Conservation (phyloP, 78 protist species). For the Planoprotostelium fungivorum region DNA sequence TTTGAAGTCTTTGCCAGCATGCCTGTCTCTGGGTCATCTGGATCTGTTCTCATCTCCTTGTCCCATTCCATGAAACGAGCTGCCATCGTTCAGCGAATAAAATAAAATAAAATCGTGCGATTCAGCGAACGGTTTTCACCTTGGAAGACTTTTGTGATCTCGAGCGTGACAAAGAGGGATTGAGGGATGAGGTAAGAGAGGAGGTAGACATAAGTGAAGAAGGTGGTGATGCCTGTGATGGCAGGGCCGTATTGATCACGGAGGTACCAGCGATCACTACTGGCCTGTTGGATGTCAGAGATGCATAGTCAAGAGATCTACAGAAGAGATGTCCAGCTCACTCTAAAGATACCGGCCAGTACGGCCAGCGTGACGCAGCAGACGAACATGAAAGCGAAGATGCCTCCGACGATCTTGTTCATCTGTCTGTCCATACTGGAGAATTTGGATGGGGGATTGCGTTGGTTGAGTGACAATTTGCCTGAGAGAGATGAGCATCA, state of each 20-base stretch:
- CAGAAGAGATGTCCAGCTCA: not conserved
- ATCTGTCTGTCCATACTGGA: slow-evolving; percentile 50
- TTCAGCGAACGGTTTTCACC: slow-evolving; percentile 10
- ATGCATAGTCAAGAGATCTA: slow-evolving; percentile 5
- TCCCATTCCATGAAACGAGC: slow-evolving; percentile 68
- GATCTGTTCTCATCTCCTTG: slow-evolving; percentile 44
- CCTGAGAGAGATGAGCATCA: too few relatives aligned
- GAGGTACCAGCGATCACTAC: slow-evolving; percentile 10
- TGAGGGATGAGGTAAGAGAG: slow-evolving; percentile 60
- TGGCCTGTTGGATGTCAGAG: slow-evolving; percentile 6
- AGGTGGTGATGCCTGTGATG: slow-evolving; percentile 33
- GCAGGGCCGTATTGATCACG: not conserved
- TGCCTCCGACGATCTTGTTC: slow-evolving; percentile 31
- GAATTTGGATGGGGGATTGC: slow-evolving; percentile 65
- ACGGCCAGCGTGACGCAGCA: slow-evolving; percentile 13
- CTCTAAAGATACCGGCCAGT: not conserved
- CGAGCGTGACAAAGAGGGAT: slow-evolving; percentile 63
- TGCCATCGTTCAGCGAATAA: not conserved
- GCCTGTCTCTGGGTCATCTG: slow-evolving; percentile 44
- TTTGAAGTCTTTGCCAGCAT: slow-evolving; percentile 69
- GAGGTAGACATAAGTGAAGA: slow-evolving; percentile 57
- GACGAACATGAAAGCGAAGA: slow-evolving; percentile 25
- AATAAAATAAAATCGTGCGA: slow-evolving; percentile 13
- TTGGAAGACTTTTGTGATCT: slow-evolving; percentile 54
- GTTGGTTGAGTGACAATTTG: slow-evolving; percentile 43